Base-by-base conservation (phyloP, 106 monocot genomes). In the Dendrobium catenatum region DNA sequence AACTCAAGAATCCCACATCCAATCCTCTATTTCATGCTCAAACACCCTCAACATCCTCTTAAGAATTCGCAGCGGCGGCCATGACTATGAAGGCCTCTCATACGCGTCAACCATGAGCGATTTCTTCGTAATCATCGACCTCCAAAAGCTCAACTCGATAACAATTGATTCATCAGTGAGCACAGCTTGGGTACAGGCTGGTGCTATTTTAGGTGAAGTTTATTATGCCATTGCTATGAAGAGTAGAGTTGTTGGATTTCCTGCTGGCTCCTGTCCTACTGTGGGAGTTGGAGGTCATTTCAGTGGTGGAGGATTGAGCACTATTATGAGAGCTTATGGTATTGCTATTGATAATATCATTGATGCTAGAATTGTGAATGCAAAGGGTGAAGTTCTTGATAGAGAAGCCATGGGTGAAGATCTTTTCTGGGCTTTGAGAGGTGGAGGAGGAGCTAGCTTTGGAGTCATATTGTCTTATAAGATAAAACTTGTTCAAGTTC, bases 381-480 rank as follows among this genome's bases (percentile, higher is more conserved):
- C 46, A 9, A 17, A 76, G 0, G 88, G 83, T 27, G 20, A 68
- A 27, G 11, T 89, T 13, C 16, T 89, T 18, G 81, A 86, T 47
- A 68, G 83, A 61, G 58, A 33, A 37, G 47, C 80, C 24, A 83
- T 88, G 70, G 83, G 83, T 0, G 83, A 79, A 64, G 83, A 83
- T 41, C 78, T 78, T 16, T 83, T 83, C 49, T 83, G 83, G 83
- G 83, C 85, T 5, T 68, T 88, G 1, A 81, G 85, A 77, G 88
- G 88, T 5, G 88, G 80, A 24, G 90, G 88, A 18, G 87, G 76
- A 15, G 79, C 78, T 8, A 88, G 89, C 82, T 90, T 92, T 75
- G 92, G 89, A 13, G 41, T 89, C 61, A 51, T 90, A 13, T 9
- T 90, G 2, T 86, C 88, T 11, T 93, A 82, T 80, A 90, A 85